Conservation (phyloP, 805 yeast genomes). For the Nakazawaea pomicola region DNA sequence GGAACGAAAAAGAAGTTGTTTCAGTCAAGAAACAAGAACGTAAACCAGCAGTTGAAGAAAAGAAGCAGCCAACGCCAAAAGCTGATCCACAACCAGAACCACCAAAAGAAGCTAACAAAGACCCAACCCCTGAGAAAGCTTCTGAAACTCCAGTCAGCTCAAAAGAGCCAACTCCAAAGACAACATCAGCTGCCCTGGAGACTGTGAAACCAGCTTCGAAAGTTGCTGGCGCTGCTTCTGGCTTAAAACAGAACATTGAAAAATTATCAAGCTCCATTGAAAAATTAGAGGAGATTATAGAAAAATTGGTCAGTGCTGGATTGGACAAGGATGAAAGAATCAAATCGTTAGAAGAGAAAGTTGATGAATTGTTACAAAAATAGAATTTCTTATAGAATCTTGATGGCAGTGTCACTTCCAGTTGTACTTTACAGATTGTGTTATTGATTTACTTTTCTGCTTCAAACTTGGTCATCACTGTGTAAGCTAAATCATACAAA, state of each 20-base stretch:
- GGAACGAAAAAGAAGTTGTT: slow-evolving; percentile 21
- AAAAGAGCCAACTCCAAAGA: slow-evolving; percentile 14
- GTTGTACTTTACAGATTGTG: too few species aligned
- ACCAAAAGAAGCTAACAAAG: slow-evolving; percentile 6
- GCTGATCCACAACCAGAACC: too few species aligned
- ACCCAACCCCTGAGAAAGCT: slow-evolving; percentile 7
- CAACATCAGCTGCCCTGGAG: slow-evolving; percentile 14
- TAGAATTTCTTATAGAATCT: too few species aligned
- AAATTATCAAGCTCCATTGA: slow-evolving; percentile 55
- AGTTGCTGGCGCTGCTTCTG: slow-evolving; percentile 43
- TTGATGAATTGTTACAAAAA: slow-evolving; percentile 48
- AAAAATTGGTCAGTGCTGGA: slow-evolving; percentile 45
- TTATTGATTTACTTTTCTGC: too few species aligned
- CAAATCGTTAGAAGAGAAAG: slow-evolving; percentile 51
- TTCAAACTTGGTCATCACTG: too few species aligned
- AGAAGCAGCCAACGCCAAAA: too few species aligned
- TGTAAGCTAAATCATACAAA: too few species aligned
- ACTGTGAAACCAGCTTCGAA: slow-evolving; percentile 16
- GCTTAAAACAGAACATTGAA: slow-evolving; percentile 69
- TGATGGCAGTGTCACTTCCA: too few species aligned
- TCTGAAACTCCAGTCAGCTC: slow-evolving; percentile 4
- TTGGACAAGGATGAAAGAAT: slow-evolving; percentile 64
- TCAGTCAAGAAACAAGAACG: slow-evolving; percentile 11
- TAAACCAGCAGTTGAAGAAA: neutral
- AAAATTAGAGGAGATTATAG: slow-evolving; percentile 51